Conservation (phyloP, 2,329 filamentous ascomycete species). For the Pseudomassariella vexata region DNA sequence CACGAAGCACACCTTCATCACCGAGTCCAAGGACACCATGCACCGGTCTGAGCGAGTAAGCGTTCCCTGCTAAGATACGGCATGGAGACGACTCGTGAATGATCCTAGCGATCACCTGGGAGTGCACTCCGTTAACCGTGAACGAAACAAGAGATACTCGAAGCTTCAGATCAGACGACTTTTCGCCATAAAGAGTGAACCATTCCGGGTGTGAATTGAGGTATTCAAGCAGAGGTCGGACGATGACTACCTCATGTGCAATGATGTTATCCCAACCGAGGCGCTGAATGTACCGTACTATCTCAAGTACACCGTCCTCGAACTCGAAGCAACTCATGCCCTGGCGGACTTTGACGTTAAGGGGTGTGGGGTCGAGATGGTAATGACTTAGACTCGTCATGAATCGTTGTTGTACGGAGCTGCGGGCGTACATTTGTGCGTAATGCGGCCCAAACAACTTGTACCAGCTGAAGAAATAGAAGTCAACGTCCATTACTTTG, state of each 20-base stretch:
- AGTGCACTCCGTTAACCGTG: slow-evolving; percentile 61
- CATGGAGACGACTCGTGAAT: slow-evolving; percentile 4
- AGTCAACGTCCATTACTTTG: slow-evolving; percentile 61
- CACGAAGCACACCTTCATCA: slow-evolving; percentile 58
- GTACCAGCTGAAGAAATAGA: slow-evolving; percentile 79
- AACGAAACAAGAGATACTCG: slow-evolving; percentile 5
- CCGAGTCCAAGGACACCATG: slow-evolving; percentile 52
- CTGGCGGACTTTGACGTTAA: slow-evolving; percentile 27
- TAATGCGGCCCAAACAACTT: slow-evolving; percentile 78
- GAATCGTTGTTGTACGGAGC: slow-evolving; percentile 47
- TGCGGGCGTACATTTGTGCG: slow-evolving; percentile 62
- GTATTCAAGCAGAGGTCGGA: slow-evolving; percentile 4
- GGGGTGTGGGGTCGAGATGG: slow-evolving; percentile 4
- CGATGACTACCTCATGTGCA: slow-evolving; percentile 4
- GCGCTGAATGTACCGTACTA: slow-evolving; percentile 4
- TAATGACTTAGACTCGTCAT: slow-evolving; percentile 4
- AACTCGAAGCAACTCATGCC: slow-evolving; percentile 37
- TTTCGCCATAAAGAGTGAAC: slow-evolving; percentile 4
- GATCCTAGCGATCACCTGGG: slow-evolving; percentile 6
- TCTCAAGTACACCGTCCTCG: slow-evolving; percentile 4
- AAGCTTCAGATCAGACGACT: slow-evolving; percentile 4
- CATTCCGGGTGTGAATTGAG: slow-evolving; percentile 3
- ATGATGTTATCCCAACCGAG: slow-evolving; percentile 4
- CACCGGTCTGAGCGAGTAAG: slow-evolving; percentile 57
- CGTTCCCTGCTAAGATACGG: slow-evolving; percentile 3